Evolutionary conservation across 2,329 filamentous ascomycete species (phyloP).

Genomic region (Talaromyces albobiverticillius): DNA sequence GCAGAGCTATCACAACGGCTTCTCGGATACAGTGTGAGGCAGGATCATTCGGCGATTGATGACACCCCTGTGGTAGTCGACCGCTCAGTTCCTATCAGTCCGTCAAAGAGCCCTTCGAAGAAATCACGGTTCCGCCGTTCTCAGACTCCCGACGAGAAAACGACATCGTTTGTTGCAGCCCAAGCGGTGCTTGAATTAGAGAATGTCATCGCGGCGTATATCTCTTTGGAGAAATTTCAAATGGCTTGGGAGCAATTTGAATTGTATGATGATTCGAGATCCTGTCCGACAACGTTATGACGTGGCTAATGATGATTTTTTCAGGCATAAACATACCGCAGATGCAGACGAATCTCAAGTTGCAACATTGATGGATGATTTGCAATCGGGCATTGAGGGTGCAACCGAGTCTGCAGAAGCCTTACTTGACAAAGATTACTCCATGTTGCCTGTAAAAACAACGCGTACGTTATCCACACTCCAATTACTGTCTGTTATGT

Average conservation of each 20-base stretch:
- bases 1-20: constrained; percentile 44
- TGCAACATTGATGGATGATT: constrained; percentile 53
- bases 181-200: constrained; percentile 68
- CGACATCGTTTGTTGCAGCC: constrained; percentile 32
- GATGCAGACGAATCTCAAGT: constrained; percentile 27
- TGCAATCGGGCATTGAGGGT: constrained; percentile 55
- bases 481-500: background rate
- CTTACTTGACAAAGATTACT: constrained; percentile 40
- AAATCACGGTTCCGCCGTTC: constrained; percentile 23
- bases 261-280: constrained; percentile 30
- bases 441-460: background rate
- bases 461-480: background rate
- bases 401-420: constrained; percentile 58
- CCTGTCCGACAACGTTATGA: background rate
- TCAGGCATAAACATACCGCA: constrained; percentile 19
- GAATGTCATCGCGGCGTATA: constrained; percentile 62
- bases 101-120: constrained; percentile 27
- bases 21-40: constrained; percentile 36
- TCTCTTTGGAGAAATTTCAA: constrained; percentile 66
- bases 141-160: constrained; percentile 22
- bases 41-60: constrained; percentile 22
- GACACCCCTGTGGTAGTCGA: constrained; percentile 24
- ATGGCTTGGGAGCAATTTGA: constrained; percentile 49
- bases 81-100: constrained; percentile 29
- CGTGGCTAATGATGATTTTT: constrained; percentile 10